These are phyloP conservation scores for Aspergillus fructus DNA, from an alignment of 2,329 filamentous ascomycete genomes.

Conservation along the genomic window DNA sequence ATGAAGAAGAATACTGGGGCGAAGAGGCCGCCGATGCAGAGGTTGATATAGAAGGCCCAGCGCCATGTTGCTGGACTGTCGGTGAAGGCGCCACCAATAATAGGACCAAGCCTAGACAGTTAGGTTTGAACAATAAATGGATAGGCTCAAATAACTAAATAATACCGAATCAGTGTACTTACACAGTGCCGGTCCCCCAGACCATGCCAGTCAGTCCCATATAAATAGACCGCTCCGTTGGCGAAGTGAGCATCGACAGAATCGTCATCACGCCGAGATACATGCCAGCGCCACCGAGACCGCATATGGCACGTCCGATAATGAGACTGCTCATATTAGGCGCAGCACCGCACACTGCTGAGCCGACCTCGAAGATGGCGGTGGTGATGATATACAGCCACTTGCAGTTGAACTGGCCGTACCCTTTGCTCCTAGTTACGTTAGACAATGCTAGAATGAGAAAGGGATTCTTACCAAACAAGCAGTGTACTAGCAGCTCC, in stretches of 20 bases:
- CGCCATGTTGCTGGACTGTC: neutral
- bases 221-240: slow-evolving; percentile 28
- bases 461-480: neutral
- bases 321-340: slow-evolving; percentile 4
- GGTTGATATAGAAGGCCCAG: slow-evolving; percentile 1
- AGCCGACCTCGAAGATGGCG: slow-evolving; percentile 3
- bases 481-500: neutral
- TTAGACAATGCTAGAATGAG: neutral
- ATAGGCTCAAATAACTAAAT: no score
- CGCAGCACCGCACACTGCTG: slow-evolving; percentile 5
- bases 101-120: slow-evolving; percentile 28
- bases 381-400: neutral
- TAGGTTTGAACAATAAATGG: no score
- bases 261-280: slow-evolving; percentile 33
- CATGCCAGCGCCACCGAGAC: slow-evolving; percentile 21
- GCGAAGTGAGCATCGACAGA: slow-evolving; percentile 17
- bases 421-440: neutral
- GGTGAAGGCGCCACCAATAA: slow-evolving; percentile 17
- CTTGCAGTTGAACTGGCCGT: slow-evolving; percentile 41
- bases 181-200: slow-evolving; percentile 37
- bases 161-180: neutral
- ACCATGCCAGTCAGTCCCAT: slow-evolving; percentile 33
- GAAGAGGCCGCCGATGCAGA: slow-evolving; percentile 37
- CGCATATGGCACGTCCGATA: slow-evolving; percentile 6
- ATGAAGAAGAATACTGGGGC: slow-evolving; percentile 47